phyloP scores from a whole-genome alignment of 2,329 filamentous ascomycete species.

The Pezicula carpinea region DNA sequence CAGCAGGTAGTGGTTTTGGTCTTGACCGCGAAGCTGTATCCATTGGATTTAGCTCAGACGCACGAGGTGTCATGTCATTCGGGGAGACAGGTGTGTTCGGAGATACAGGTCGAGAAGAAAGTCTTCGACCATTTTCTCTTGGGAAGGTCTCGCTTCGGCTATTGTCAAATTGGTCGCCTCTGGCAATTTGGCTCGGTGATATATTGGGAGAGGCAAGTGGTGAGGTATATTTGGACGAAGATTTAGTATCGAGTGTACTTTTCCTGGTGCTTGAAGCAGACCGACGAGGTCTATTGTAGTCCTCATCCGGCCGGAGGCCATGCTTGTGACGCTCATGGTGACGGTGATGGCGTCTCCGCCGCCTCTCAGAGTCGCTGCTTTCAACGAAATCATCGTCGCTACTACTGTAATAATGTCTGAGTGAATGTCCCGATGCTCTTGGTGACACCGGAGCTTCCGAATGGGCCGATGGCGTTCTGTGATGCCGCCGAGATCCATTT shows the following conservation, averaged over 20 bases:
- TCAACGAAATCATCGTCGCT: conserved; percentile 25
- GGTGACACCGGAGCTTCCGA: conserved; percentile 16
- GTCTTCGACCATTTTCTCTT: conserved; percentile 5
- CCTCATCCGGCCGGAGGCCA: conserved; percentile 13
- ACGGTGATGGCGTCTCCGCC: conserved; percentile 7
- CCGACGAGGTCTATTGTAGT: conserved; percentile 10
- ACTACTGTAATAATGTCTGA: conserved; percentile 17
- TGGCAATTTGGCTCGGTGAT: conserved; percentile 20
- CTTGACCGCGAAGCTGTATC: conserved; percentile 13
- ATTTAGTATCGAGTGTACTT: conserved; percentile 16
- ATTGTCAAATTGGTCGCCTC: conserved; percentile 18
- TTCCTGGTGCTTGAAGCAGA: conserved; percentile 22
- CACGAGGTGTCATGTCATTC: conserved; percentile 11
- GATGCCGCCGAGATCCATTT: conserved; percentile 11
- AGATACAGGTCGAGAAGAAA: conserved; percentile 19
- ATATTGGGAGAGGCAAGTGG: conserved; percentile 25
- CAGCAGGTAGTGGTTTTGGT: conserved; percentile 6
- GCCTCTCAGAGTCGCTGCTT: conserved; percentile 21
- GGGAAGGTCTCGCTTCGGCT: conserved; percentile 21
- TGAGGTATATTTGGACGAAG: conserved; percentile 12
- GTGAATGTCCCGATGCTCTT: conserved; percentile 15
- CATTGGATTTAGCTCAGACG: conserved; percentile 18
- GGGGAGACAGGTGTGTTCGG: conserved; percentile 14
- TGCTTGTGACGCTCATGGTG: conserved; percentile 7
- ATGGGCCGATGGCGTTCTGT: conserved; percentile 14